Evolutionary conservation across 176 grass and related monocot species (phyloP), one percentile per base, ranked within the genome.

Genomic region (Musa troglodytarum): DNA sequence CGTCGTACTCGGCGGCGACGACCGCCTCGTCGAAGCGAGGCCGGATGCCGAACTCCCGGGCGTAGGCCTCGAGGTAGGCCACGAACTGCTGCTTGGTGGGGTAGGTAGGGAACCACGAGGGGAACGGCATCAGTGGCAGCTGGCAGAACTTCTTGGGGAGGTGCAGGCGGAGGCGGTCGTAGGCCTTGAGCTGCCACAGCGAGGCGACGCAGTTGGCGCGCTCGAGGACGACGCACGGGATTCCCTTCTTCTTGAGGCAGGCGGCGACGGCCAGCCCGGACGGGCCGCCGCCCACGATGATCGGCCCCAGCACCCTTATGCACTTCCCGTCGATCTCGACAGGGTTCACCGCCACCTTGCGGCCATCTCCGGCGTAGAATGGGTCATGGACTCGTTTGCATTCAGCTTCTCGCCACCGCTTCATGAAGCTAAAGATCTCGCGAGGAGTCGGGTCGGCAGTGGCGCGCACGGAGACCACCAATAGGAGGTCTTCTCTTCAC

Each of bases 81-180:
- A 77, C 61, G 75, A 77, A 77, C 61, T 77, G 75, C 43, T 66
- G 49, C 75, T 52, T 77, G 34, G n/a, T 25, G 11, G 75, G 75
- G 75, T 77, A 77, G 11, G 59, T 77, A 19, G 75, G 75, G 75
- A 66, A 77, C 16, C 21, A 12, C 6, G n/a, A 11, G 5, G 75
- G 75, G 59, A 77, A 77, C 8, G 59, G 75, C 75, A 77, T 77
- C 49, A 64, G n/a, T 11, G 75, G 75, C 2, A 77, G 61, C 75
- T 77, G 49, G 61, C 75, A 77, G 75, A 77, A 77, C 75, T 28
- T 3, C 58, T 77, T 77, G 49, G 75, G 75, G 2, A 77, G 75
- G 75, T 77, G 75, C 11, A 77, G 49, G 61, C 34, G 43, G 54
- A 77, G 75, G 58, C 75, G 75, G 43, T 77, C 75, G 43, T 77